Evolutionary conservation across 176 grass and related monocot species (phyloP), one percentile per base, ranked within the genome.

Genomic region (Paspalum notatum): DNA sequence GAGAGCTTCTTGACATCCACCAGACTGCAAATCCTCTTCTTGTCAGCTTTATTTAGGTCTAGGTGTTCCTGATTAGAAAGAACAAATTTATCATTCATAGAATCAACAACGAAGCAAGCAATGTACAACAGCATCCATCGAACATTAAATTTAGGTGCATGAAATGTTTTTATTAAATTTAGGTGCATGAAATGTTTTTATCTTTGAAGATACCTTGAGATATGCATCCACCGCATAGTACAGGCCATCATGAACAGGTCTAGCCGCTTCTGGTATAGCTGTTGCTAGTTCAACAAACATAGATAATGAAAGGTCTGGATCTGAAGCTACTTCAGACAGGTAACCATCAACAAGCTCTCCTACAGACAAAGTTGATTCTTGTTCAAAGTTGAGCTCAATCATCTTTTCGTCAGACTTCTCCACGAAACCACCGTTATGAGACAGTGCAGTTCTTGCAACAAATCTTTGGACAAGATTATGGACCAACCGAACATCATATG

Each of bases 1-100:
- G 93, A 93, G 75, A 99, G 89, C 77, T 90, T 96, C 87, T 92
- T 95, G 40, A 91, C 97, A 42, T 99, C 89, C 84, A 99, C 82
- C 51, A 99, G 72, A 18, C 91, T 49, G 58, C 91, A 99, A 41
- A 99, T 91, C 55, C 14, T 74, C 84, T 96, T 99, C 77, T 93
- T 95, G 11, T 96, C 97, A 5, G 86, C 71, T 91, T 99, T 99
- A 12, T 66, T 85, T 79, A 96, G 41, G 24, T 88, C 62, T 79
- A 68, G 84, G 70, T 99, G 97, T 63, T 93, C 93, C 97, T 99
- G 79, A 69, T 75, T 27, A 78, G 20, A 74, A 87, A 72, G 32
- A 72, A 73, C 46, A 46, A 85, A 58, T 85, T n/a, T 68, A 44
- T 77, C 68, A 66, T 78, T 79, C 53, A 74, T 61, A 55, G 21